Percentiles rank a stretch among this genome's conserved stretches.
Evolutionary conservation across 306 rosid genomes (phyloP).

Genomic region (Cajanus cajan): DNA sequence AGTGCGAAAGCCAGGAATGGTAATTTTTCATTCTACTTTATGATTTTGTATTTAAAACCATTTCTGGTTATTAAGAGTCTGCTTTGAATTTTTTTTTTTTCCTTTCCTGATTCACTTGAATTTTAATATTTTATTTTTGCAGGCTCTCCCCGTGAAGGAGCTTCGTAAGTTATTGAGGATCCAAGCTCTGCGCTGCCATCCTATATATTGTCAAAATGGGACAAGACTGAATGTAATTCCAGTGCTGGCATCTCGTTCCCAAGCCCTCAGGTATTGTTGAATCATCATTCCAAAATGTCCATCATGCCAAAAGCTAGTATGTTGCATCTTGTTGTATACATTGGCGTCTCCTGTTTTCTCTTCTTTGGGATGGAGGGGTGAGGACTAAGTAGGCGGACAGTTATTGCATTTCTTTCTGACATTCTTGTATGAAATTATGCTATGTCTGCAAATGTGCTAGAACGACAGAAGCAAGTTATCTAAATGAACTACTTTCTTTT

Average conservation of each 20-base stretch:
- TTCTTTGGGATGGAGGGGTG: not conserved
- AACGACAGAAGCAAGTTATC: not conserved
- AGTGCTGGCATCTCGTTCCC: conserved; percentile 94
- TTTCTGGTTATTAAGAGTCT: conserved; percentile 6
- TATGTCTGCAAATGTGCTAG: conserved; percentile 13
- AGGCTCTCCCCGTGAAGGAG: conserved; percentile 88
- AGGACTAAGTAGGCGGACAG: not conserved
- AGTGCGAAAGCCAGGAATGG: conserved; percentile 70
- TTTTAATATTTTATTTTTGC: conserved; percentile 26
- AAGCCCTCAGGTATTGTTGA: conserved; percentile 83
- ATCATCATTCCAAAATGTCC: not conserved
- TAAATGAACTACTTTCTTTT: conserved; percentile 1
- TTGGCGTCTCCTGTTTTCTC: not conserved
- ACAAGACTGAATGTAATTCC: conserved; percentile 87
- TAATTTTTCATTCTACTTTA: conserved; percentile 36
- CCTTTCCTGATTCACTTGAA: not conserved
- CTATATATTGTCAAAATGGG: conserved; percentile 89
- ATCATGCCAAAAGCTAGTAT: not conserved
- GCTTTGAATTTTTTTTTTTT: conserved; percentile 12
- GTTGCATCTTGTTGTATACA: not conserved
- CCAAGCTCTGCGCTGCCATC: conserved; percentile 97
- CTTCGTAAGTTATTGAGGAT: conserved; percentile 81
- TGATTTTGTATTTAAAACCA: conserved; percentile 25
- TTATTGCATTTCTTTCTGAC: conserved; percentile 12
- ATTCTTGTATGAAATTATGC: conserved; percentile 4